These are phyloP conservation scores for Albizia julibrissin DNA, from an alignment of 306 rosid species.

Conservation along the genomic window DNA sequence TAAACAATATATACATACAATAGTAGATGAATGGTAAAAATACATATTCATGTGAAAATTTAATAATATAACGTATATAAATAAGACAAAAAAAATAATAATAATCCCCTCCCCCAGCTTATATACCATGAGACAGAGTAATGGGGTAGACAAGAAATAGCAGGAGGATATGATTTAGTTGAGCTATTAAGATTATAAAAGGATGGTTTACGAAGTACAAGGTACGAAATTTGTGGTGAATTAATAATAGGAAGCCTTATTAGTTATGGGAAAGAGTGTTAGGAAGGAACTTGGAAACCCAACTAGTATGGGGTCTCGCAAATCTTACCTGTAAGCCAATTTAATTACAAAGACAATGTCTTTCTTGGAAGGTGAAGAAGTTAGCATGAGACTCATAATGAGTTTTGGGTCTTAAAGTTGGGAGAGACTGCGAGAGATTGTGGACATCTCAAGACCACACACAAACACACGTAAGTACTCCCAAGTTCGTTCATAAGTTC, in stretches of 20 bases:
- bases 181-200: not conserved
- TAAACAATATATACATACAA: too few relatives aligned
- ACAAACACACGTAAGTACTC: not conserved
- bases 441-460: constrained; percentile 35
- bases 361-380: constrained; percentile 53
- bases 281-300: constrained; percentile 48
- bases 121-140: not conserved
- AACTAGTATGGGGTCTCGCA: constrained; percentile 45
- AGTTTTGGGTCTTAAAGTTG: constrained; percentile 40
- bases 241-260: not conserved
- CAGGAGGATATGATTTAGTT: not conserved
- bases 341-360: constrained; percentile 23
- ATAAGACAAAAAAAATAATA: too few relatives aligned
- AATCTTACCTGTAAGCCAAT: constrained; percentile 49
- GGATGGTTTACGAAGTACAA: constrained; percentile 26
- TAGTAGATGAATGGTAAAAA: too few relatives aligned
- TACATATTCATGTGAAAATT: too few relatives aligned
- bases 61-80: too few relatives aligned
- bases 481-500: constrained; percentile 35
- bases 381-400: constrained; percentile 20
- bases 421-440: not conserved
- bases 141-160: not conserved
- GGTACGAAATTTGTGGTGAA: constrained; percentile 28
- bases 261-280: constrained; percentile 30
- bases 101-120: too few relatives aligned